These are phyloP conservation scores for Hydnum rufescens DNA, from an alignment of 768 basidiomycete genomes.

Conservation along the genomic window DNA sequence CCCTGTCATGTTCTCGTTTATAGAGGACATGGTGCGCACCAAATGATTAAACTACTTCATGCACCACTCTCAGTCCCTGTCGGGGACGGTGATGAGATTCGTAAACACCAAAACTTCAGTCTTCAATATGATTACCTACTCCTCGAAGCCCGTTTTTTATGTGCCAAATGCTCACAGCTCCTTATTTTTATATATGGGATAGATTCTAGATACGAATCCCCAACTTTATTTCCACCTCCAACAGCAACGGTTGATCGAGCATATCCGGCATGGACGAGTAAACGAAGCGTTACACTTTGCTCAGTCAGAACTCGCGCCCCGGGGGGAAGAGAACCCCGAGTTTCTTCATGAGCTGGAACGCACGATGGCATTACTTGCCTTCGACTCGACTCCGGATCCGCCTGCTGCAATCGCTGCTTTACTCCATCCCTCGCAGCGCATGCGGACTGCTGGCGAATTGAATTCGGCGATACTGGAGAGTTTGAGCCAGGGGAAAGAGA, in stretches of 20 bases:
- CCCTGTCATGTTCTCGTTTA: not conserved
- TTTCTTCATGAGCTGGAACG: slow-evolving; percentile 82
- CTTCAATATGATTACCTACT: slow-evolving; percentile 70
- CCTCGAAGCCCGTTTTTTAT: slow-evolving; percentile 6
- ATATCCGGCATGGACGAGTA: slow-evolving; percentile 65
- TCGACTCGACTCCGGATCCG: slow-evolving; percentile 20
- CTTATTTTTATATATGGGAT: slow-evolving; percentile 13
- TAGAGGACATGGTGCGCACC: slow-evolving; percentile 14
- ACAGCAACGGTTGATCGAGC: slow-evolving; percentile 89
- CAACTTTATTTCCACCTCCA: slow-evolving; percentile 88
- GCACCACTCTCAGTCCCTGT: slow-evolving; percentile 90
- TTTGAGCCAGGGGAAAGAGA: slow-evolving; percentile 79
- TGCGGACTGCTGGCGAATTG: slow-evolving; percentile 90
- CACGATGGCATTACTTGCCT: slow-evolving; percentile 74
- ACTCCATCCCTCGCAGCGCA: slow-evolving; percentile 66
- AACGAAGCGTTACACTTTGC: slow-evolving; percentile 76
- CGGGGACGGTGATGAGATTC: slow-evolving; percentile 70
- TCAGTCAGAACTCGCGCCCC: slow-evolving; percentile 80
- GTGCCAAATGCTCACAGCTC: slow-evolving; percentile 5
- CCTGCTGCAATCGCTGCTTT: slow-evolving; percentile 58
- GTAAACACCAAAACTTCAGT: slow-evolving; percentile 74
- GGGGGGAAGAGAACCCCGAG: slow-evolving; percentile 87
- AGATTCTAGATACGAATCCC: slow-evolving; percentile 96
- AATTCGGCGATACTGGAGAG: slow-evolving; percentile 90
- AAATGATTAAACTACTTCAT: slow-evolving; percentile 85